Base-by-base conservation (phyloP, 73 alveolate genomes). In the Paraurostyla sp. region DNA sequence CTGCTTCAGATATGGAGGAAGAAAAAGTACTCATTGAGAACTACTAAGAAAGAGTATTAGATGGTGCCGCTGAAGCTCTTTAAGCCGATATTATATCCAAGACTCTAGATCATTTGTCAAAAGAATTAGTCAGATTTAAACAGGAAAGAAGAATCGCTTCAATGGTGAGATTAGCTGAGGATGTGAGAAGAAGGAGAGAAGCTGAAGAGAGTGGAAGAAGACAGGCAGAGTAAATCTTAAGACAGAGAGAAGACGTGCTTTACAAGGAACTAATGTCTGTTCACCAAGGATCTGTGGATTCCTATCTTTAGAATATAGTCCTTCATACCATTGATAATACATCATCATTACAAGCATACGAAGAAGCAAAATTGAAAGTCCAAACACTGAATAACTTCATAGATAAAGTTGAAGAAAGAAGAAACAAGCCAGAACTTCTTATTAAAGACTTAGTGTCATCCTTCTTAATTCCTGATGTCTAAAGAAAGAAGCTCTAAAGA, bases 131-230 rank as follows among this genome's bases (percentile, higher is more conserved):
- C 29, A 93, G 99, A 73, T 94, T 96, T 56, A 97, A 97, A 93
- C 98, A 98, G 88, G 99, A 98, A 89, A 94, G 98, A 83, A 97
- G 95, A 86, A 98, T 98, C 23, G 96, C 98, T 48, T 96, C 98
- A 51, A 98, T 97, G 97, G 99, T 97, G 25, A 96, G 93, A 91
- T 83, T 93, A 78, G 99, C 99, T 42, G 99, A 98, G 88, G 95
- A 96, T 85, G 99, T 97, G 76, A 96, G 99, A 90, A 96, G 99
- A 81, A 96, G 93, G 68, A 97, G 99, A 96, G 99, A 98, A 92
- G 98, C 98, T 18, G 98, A 98, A 75, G 99, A 98, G 91, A 95
- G 97, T 93, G 99, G 99, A 38, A 96, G 99, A 84, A 96, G 99
- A 83, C 97, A 98, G 65, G 99, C 99, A 4, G 99, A 98, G 85